Conservation (phyloP, 768 basidiomycete genomes). For the Leccinellum rugosiceps region DNA sequence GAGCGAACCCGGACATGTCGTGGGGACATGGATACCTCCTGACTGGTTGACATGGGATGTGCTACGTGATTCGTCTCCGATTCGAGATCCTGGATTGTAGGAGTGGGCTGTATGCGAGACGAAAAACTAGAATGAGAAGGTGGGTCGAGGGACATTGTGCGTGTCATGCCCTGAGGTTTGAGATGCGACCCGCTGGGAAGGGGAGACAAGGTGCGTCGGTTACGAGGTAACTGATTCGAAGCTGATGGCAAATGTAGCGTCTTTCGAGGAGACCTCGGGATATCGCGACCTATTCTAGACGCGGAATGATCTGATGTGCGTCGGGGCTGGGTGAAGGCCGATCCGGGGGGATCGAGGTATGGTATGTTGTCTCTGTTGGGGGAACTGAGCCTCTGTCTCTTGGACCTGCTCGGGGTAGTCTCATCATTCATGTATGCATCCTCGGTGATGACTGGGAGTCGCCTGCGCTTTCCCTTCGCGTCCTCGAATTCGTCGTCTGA, state of each 20-base stretch:
- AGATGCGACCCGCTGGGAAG: slow-evolving; percentile 29
- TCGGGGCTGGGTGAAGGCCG: slow-evolving; percentile 36
- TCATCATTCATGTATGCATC: slow-evolving; percentile 31
- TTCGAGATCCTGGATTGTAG: slow-evolving; percentile 35
- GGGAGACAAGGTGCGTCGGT: slow-evolving; percentile 45
- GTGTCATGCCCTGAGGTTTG: slow-evolving; percentile 37
- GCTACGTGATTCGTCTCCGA: slow-evolving; percentile 17
- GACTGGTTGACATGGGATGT: slow-evolving; percentile 24
- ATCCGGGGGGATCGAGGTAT: slow-evolving; percentile 55
- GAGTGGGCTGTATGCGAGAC: slow-evolving; percentile 24
- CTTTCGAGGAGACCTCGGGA: slow-evolving; percentile 29
- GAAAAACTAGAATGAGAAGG: slow-evolving; percentile 32
- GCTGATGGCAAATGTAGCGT: slow-evolving; percentile 31
- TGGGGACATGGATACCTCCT: slow-evolving; percentile 47
- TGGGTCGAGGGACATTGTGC: slow-evolving; percentile 77
- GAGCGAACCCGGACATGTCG: slow-evolving; percentile 54
- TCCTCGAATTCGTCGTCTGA: slow-evolving; percentile 49
- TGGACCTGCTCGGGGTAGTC: slow-evolving; percentile 35
- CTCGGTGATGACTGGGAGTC: slow-evolving; percentile 32
- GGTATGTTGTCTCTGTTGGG: slow-evolving; percentile 39
- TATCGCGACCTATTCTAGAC: slow-evolving; percentile 22
- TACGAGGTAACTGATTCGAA: slow-evolving; percentile 31
- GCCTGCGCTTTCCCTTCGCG: slow-evolving; percentile 54
- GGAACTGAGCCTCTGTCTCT: slow-evolving; percentile 54
- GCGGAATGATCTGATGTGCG: slow-evolving; percentile 16